Evolutionary conservation across 2,329 filamentous ascomycete genomes (phyloP).

Genomic region (Clonostachys chloroleuca): DNA sequence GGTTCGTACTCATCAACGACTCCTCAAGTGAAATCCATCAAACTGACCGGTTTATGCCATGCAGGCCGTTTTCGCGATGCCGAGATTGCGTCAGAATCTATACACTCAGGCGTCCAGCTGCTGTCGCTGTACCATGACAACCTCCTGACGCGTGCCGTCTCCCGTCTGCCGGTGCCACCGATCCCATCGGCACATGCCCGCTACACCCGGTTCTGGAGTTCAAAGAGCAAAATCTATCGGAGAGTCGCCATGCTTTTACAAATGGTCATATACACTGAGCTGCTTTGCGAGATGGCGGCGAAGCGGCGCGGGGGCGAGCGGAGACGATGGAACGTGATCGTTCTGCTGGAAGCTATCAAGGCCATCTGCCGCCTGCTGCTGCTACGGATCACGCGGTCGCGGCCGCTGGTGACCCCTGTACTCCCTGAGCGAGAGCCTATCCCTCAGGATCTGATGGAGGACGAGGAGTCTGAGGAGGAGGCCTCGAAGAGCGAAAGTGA

Average conservation of each 20-base stretch:
- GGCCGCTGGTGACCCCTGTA: conserved; percentile 77
- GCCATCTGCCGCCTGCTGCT: conserved; percentile 78
- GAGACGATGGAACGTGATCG: conserved; percentile 79
- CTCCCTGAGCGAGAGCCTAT: conserved; percentile 83
- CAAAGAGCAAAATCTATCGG: conserved; percentile 66
- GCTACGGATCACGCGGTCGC: conserved; percentile 74
- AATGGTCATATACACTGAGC: conserved; percentile 89
- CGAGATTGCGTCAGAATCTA: conserved; percentile 88
- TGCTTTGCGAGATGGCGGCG: conserved; percentile 96
- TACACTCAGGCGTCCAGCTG: conserved; percentile 84
- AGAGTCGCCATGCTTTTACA: conserved; percentile 79
- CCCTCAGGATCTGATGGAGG: conserved; percentile 45
- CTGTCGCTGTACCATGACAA: conserved; percentile 91
- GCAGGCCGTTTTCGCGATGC: conserved; percentile 84
- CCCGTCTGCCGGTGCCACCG: conserved; percentile 50
- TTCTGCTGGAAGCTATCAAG: conserved; percentile 81
- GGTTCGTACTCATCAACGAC: conserved; percentile 39
- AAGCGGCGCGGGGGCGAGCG: conserved; percentile 78
- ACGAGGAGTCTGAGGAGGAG: conserved; percentile 34
- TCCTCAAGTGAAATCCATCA: background rate
- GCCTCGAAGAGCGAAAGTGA: conserved; percentile 32
- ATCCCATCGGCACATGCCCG: conserved; percentile 54
- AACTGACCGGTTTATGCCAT: background rate
- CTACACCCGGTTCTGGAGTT: conserved; percentile 65
- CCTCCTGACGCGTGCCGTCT: conserved; percentile 65